These are phyloP conservation scores for Cladorrhinum samala DNA, from an alignment of 495 filamentous ascomycete genomes.

Conservation along the genomic window DNA sequence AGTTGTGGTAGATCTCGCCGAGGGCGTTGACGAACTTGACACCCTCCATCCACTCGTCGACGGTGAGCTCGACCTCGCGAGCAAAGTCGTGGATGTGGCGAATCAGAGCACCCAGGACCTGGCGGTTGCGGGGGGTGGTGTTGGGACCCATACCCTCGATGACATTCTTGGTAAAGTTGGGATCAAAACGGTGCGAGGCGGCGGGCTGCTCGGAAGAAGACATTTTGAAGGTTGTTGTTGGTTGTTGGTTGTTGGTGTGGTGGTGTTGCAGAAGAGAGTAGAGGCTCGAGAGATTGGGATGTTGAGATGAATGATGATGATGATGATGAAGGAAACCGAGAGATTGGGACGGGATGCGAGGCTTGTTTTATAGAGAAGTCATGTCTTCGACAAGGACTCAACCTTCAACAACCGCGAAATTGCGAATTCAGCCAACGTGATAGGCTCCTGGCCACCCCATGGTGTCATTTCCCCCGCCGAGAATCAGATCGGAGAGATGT, in stretches of 20 bases:
- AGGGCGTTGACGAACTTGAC: slow-evolving; percentile 55
- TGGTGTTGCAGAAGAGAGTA: background rate
- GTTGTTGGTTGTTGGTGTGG: slow-evolving; percentile 7
- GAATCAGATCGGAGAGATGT: slow-evolving; percentile 20
- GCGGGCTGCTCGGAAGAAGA: slow-evolving; percentile 13
- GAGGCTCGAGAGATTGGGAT: background rate
- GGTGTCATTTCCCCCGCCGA: slow-evolving; percentile 30
- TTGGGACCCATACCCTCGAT: slow-evolving; percentile 72
- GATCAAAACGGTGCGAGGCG: slow-evolving; percentile 52
- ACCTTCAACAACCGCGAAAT: slow-evolving; percentile 1
- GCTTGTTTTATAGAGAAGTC: slow-evolving; percentile 13
- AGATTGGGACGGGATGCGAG: slow-evolving; percentile 1
- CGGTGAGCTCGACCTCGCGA: slow-evolving; percentile 72
- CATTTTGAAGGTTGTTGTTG: slow-evolving; percentile 14
- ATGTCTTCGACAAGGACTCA: background rate
- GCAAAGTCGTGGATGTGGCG: slow-evolving; percentile 78
- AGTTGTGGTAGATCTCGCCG: slow-evolving; percentile 46
- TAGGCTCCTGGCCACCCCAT: slow-evolving; percentile 18
- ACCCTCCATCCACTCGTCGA: slow-evolving; percentile 74
- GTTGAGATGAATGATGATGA: background rate
- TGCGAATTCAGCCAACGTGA: slow-evolving; percentile 18
- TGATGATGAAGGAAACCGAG: background rate
- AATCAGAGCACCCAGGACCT: slow-evolving; percentile 60
- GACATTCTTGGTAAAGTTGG: slow-evolving; percentile 69
- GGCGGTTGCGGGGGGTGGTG: slow-evolving; percentile 58